Conservation (phyloP, 257 asterid species). For the Euphrasia confusa region DNA sequence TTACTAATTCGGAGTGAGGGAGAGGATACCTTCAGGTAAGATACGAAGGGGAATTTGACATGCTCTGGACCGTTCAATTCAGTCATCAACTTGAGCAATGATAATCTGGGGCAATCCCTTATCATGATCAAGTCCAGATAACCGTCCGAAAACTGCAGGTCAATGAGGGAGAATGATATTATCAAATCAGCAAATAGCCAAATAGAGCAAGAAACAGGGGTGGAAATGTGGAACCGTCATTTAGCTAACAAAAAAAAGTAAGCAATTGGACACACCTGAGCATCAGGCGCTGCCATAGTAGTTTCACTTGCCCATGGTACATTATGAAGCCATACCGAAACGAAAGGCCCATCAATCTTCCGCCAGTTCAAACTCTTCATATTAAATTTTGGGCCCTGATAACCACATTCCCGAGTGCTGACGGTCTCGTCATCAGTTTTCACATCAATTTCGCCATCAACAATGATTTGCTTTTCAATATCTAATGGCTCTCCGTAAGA, state of each 20-base stretch:
- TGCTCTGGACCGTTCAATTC: constrained; percentile 66
- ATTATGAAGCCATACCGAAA: constrained; percentile 95
- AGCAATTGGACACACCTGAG: constrained; percentile 48
- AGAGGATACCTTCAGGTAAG: constrained; percentile 65
- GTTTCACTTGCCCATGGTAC: constrained; percentile 96
- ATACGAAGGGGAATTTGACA: constrained; percentile 66
- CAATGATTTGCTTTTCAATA: constrained; percentile 29
- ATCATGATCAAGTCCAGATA: constrained; percentile 85
- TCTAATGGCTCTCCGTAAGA: constrained; percentile 58
- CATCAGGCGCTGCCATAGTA: constrained; percentile 92
- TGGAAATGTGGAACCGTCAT: too few species aligned
- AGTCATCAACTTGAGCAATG: constrained; percentile 59
- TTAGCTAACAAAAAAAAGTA: background rate
- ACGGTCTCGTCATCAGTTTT: constrained; percentile 23
- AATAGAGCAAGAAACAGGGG: background rate
- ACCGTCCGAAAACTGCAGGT: constrained; percentile 92
- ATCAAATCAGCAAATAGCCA: background rate
- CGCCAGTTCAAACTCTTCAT: constrained; percentile 63
- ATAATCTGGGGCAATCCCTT: constrained; percentile 59
- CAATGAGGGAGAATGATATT: constrained; percentile 4
- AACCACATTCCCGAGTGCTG: constrained; percentile 34
- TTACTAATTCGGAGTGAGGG: constrained; percentile 8
- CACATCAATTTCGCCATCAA: constrained; percentile 32
- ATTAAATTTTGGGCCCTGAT: constrained; percentile 63
- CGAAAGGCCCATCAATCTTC: constrained; percentile 80